These are phyloP conservation scores for Penicillium sp. DNA, from an alignment of 2,329 filamentous ascomycete genomes.

Conservation along the genomic window DNA sequence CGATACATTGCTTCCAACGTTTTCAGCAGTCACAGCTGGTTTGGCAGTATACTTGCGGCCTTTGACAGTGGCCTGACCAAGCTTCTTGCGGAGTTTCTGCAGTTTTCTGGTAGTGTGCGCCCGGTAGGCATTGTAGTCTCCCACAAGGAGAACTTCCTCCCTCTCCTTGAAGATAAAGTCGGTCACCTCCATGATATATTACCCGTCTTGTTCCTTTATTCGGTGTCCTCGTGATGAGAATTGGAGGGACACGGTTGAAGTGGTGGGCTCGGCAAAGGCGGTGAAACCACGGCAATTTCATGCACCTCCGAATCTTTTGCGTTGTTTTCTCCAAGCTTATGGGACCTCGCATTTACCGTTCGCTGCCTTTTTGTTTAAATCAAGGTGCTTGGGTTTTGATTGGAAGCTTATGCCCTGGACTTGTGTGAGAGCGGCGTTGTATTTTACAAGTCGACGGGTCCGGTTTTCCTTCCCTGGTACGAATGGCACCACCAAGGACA, in stretches of 20 bases:
- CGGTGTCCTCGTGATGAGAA: slow-evolving; percentile 3
- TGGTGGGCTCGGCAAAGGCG: slow-evolving; percentile 26
- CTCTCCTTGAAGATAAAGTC: slow-evolving; percentile 74
- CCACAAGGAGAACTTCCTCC: slow-evolving; percentile 79
- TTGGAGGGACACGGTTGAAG: slow-evolving; percentile 14
- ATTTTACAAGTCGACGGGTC: background rate
- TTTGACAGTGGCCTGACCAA: slow-evolving; percentile 79
- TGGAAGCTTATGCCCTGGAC: background rate
- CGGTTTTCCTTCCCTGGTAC: slow-evolving; percentile 14
- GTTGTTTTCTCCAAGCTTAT: slow-evolving; percentile 13
- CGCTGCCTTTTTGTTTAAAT: background rate
- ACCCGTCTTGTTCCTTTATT: background rate
- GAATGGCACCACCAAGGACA: slow-evolving; percentile 17
- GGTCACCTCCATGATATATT: slow-evolving; percentile 76
- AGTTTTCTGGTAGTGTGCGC: slow-evolving; percentile 75
- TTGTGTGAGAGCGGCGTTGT: background rate
- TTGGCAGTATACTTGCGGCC: slow-evolving; percentile 80
- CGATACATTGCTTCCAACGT: slow-evolving; percentile 73
- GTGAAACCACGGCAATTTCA: slow-evolving; percentile 26
- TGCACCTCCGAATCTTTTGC: slow-evolving; percentile 24
- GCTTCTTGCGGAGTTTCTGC: slow-evolving; percentile 77
- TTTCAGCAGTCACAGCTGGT: slow-evolving; percentile 66
- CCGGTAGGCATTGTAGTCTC: slow-evolving; percentile 85
- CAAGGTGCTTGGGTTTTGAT: background rate
- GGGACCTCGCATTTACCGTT: slow-evolving; percentile 5